Evolutionary conservation across 2,329 filamentous ascomycete species (phyloP), one percentile per base, ranked within the genome.

Genomic region (Immersiporthe knoxdaviesiana): DNA sequence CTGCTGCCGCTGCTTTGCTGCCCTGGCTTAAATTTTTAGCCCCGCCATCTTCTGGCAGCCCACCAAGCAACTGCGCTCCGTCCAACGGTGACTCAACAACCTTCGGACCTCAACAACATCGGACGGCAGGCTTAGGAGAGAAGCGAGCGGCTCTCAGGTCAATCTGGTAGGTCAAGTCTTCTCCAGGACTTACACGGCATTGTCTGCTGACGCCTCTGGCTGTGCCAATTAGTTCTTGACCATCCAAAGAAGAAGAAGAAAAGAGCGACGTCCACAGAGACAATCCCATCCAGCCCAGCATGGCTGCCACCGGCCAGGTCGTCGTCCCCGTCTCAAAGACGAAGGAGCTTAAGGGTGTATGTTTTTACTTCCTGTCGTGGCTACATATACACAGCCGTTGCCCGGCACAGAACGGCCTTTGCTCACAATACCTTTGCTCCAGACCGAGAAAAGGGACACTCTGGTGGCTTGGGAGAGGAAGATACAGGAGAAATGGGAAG

Each of bases 391-490:
- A 30, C 16, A 21, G 10, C 30, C 56, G 3, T 47, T n/a, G 3
- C 32, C 21, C 56, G 18, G 21, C 30, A 35, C 21, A 30, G 30
- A 16, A 50, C 21, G 4, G 11, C 18, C 24, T 30, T 7, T 47
- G 12, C 63, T 68, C 30, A 73, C 74, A 73, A 71, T 71, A 59
- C 69, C 71, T 70, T 70, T 66, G 72, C 71, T 68, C 71, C 75
- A 92, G 87, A 97, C 94, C 52, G 93, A 97, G 76, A 97, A 97
- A 83, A 86, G 94, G 79, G 93, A 97, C 77, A 87, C 90, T 64
- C 84, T 97, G 74, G 90, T 96, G 75, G 88, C 88, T 41, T 87
- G 91, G 76, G 95, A 98, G 84, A 97, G 96, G 83, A 94, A 94
- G 78, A 97, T 97, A 82, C 95, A 98, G 82, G 84, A 90, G 77